Evolutionary conservation across 768 basidiomycete species (phyloP).

Genomic region (Myochromella boudieri): DNA sequence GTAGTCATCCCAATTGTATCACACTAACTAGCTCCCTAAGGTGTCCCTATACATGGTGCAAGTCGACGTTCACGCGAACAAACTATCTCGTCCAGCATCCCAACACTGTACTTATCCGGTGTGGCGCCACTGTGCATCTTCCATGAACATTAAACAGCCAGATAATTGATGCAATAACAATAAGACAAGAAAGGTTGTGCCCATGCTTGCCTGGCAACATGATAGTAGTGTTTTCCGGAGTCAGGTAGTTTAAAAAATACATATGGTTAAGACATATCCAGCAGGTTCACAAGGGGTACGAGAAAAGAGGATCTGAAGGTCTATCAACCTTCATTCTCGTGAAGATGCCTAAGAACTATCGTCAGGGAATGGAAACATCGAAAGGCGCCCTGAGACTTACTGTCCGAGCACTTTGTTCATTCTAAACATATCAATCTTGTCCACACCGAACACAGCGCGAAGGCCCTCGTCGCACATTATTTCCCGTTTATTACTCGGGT

Average conservation of each 20-base stretch:
- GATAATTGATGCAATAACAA: too few relatives aligned
- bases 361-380: not conserved
- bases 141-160: too few relatives aligned
- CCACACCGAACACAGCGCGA: constrained; percentile 73
- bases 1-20: too few relatives aligned
- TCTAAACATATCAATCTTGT: constrained; percentile 89
- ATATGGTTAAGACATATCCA: constrained; percentile 4
- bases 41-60: constrained; percentile 23
- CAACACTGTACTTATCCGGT: constrained; percentile 16
- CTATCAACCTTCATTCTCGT: constrained; percentile 28
- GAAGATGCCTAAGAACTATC: constrained; percentile 31
- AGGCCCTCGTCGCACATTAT: constrained; percentile 81
- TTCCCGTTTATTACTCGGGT: constrained; percentile 79
- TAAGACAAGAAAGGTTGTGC: too few relatives aligned
- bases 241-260: constrained; percentile 15
- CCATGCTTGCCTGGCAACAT: too few relatives aligned
- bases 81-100: constrained; percentile 24
- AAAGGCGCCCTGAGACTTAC: constrained; percentile 38
- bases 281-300: not conserved
- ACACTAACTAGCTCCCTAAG: constrained; percentile 1
- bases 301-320: not conserved
- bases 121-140: constrained; percentile 8
- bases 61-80: constrained; percentile 22
- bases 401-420: constrained; percentile 91
- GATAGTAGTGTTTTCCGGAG: too few relatives aligned